Evolutionary conservation across 2,329 filamentous ascomycete species (phyloP), one percentile per base, ranked within the genome.

Genomic region (Aspergillus thermomutatus): DNA sequence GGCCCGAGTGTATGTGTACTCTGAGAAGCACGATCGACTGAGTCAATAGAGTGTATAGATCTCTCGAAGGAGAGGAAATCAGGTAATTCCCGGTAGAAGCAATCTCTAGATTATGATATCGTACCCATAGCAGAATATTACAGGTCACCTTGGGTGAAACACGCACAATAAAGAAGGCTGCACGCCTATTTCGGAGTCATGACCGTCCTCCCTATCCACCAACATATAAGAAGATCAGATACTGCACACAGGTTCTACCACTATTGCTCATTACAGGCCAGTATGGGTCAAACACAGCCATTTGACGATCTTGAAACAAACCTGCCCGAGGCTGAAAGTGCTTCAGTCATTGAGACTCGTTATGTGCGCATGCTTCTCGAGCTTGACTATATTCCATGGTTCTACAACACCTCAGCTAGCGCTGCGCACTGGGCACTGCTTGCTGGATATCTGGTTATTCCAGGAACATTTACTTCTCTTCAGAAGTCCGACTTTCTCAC

Each of bases 371-470:
- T 82, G 77, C 73, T 82, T 7, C 72, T 80, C 25, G 70, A 74
- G 37, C 70, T 80, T n/a, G 77, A 81, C 60, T 63, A 69, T 40
- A 80, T 83, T 49, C 73, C 78, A 2, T 71, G 70, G 6, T 50
- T 73, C 9, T 78, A 82, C 70, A 83, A 80, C 67, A 72, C 82
- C 52, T 69, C 80, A 21, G 77, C 77, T 50, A 71, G 73, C 9
- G 60, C 75, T n/a, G 79, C 74, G 55, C 70, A 75, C 4, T 84
- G 77, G 79, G 72, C 82, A 48, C 72, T 84, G 2, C 75, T 84
- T 1, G 78, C 78, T 0, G 81, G 81, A 27, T 84, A 82, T 69
- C 71, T 83, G 17, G 73, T 83, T 45, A 76, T 82, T 37, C 80
- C 81, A 0, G 80, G 78, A 5, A 82, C 79, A 0, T 84, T 83